Conservation (phyloP, 73 alveolate genomes). For the Tetrahymena elliotti region DNA sequence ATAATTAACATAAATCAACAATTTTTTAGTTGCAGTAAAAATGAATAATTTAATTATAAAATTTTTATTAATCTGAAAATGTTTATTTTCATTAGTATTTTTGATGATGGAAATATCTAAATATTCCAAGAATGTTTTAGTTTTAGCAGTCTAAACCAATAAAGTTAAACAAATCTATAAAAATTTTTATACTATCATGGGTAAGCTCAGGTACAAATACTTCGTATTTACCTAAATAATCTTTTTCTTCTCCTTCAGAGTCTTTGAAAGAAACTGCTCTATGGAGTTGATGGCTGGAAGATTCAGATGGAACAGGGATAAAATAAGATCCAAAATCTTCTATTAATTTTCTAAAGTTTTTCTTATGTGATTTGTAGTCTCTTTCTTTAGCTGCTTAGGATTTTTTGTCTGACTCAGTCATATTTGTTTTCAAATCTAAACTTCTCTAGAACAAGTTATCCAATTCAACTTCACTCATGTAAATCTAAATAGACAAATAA, state of each 20-base stretch:
- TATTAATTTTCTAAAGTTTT: slow-evolving; percentile 13
- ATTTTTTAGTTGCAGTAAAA: not conserved
- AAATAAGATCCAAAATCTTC: slow-evolving; percentile 28
- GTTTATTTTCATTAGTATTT: slow-evolving; percentile 6
- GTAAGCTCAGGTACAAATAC: slow-evolving; percentile 30
- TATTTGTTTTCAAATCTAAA: slow-evolving; percentile 11
- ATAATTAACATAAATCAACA: too few relatives aligned
- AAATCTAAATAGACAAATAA: not conserved
- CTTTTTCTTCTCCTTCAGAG: slow-evolving; percentile 12
- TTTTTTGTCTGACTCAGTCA: slow-evolving; percentile 25
- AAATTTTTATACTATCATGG: slow-evolving; percentile 9
- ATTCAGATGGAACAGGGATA: not conserved
- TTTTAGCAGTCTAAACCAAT: slow-evolving; percentile 3
- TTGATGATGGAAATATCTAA: slow-evolving; percentile 36
- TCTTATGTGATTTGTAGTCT: slow-evolving; percentile 25
- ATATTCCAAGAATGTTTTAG: slow-evolving; percentile 13
- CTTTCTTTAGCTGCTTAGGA: slow-evolving; percentile 19
- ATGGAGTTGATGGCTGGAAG: not conserved
- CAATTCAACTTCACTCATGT: slow-evolving; percentile 12
- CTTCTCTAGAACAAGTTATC: slow-evolving; percentile 7
- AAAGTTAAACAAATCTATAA: slow-evolving; percentile 18
- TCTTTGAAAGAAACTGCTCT: slow-evolving; percentile 4
- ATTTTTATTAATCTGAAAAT: not conserved
- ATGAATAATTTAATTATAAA: not conserved
- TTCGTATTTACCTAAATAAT: slow-evolving; percentile 11